Percentiles rank a stretch among this genome's conserved stretches.
Conservation (phyloP, 805 yeast species). For the Grigorovia jiainica region DNA sequence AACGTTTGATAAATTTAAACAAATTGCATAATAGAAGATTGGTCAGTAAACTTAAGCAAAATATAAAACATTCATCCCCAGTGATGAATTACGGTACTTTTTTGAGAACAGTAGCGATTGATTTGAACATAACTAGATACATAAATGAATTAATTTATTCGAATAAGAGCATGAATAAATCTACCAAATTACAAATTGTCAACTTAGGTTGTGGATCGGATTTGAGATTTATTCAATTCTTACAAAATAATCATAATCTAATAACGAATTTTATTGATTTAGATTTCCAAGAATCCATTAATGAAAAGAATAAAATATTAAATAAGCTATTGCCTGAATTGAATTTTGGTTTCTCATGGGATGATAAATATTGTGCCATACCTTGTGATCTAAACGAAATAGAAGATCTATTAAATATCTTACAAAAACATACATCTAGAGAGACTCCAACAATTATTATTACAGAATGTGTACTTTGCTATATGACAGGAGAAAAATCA, state of each 20-base stretch:
- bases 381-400: conserved; percentile 30
- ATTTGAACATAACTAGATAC: conserved; percentile 37
- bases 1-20: conserved; percentile 8
- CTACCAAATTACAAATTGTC: conserved; percentile 38
- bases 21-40: conserved; percentile 10
- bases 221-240: conserved; percentile 37
- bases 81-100: conserved; percentile 66
- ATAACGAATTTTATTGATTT: conserved; percentile 36
- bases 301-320: conserved; percentile 31
- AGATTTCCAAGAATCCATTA: conserved; percentile 40
- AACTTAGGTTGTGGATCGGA: conserved; percentile 68
- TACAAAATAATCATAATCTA: conserved; percentile 18
- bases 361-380: conserved; percentile 21
- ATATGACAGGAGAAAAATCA: conserved; percentile 36
- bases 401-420: conserved; percentile 14
- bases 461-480: conserved; percentile 53
- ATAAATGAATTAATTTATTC: conserved; percentile 19
- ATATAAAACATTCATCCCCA: conserved; percentile 38
- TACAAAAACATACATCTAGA: conserved; percentile 5
- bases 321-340: conserved; percentile 1
- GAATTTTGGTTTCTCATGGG: conserved; percentile 5
- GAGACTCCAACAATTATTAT: conserved; percentile 39
- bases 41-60: conserved; percentile 13
- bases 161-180: background rate
- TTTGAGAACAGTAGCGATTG: conserved; percentile 46